Percentiles rank a stretch among this genome's conserved stretches.
phyloP scores from a whole-genome alignment of 495 filamentous ascomycete genomes.

The Hamigera avellanea region DNA sequence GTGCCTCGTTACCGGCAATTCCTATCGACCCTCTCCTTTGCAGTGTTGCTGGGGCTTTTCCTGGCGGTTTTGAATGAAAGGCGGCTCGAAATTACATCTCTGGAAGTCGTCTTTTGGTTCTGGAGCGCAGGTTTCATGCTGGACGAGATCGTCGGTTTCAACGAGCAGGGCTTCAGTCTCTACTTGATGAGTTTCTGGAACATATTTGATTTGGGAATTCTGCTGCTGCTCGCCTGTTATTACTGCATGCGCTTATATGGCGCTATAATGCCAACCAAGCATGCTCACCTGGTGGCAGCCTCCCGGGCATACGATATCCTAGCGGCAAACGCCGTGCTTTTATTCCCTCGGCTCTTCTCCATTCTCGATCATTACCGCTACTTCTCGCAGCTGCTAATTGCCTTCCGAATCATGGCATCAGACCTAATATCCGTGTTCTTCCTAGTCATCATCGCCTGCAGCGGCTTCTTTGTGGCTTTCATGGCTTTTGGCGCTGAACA shows the following conservation, averaged over 20 bases:
- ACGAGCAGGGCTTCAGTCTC: constrained; percentile 84
- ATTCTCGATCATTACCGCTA: constrained; percentile 89
- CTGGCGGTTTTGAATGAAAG: constrained; percentile 60
- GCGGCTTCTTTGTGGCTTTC: constrained; percentile 91
- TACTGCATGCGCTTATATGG: constrained; percentile 83
- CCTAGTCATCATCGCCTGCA: constrained; percentile 73
- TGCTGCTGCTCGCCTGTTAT: constrained; percentile 76
- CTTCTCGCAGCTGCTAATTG: constrained; percentile 87
- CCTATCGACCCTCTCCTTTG: constrained; percentile 73
- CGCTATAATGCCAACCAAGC: constrained; percentile 59
- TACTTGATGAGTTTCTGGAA: constrained; percentile 98
- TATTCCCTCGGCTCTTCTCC: constrained; percentile 84
- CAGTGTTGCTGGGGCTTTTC: constrained; percentile 71
- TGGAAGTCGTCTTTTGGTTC: constrained; percentile 89
- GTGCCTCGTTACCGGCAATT: constrained; percentile 86
- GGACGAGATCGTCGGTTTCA: constrained; percentile 87
- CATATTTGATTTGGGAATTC: constrained; percentile 78
- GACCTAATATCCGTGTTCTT: constrained; percentile 77
- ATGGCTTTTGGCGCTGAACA: constrained; percentile 59
- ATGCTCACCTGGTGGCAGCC: constrained; percentile 52
- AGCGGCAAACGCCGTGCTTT: constrained; percentile 74
- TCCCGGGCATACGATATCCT: constrained; percentile 82
- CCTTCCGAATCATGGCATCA: constrained; percentile 83
- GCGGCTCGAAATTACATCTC: constrained; percentile 60
- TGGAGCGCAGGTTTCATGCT: constrained; percentile 97